Conservation (phyloP, 2,329 filamentous ascomycete genomes). For the Monosporascus cannonballus region DNA sequence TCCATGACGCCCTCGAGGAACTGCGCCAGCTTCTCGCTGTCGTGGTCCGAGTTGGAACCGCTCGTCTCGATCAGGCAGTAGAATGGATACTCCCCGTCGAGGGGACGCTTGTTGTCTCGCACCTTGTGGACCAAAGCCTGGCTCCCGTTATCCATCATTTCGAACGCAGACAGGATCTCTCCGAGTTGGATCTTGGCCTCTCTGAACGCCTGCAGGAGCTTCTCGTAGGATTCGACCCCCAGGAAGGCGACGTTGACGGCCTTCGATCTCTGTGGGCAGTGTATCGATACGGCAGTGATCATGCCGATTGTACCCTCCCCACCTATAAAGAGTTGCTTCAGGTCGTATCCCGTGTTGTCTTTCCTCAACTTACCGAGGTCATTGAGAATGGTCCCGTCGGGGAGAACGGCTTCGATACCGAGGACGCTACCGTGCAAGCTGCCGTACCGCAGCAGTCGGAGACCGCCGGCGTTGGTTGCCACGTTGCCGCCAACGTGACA, state of each 20-base stretch:
- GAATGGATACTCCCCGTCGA: constrained; percentile 82
- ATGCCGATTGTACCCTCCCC: constrained; percentile 93
- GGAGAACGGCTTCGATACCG: constrained; percentile 86
- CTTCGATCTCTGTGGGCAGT: constrained; percentile 80
- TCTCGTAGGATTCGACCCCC: constrained; percentile 82
- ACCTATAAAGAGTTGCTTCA: constrained; percentile 75
- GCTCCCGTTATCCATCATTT: constrained; percentile 86
- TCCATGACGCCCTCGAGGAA: constrained; percentile 93
- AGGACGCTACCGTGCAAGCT: constrained; percentile 90
- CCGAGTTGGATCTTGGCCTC: constrained; percentile 86
- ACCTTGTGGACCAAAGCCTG: constrained; percentile 72
- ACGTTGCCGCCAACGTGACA: constrained; percentile 97
- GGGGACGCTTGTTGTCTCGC: constrained; percentile 69
- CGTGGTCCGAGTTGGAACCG: constrained; percentile 89
- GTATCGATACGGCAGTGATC: constrained; percentile 82
- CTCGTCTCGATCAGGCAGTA: constrained; percentile 97
- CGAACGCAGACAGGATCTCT: constrained; percentile 95
- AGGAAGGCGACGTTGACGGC: constrained; percentile 95
- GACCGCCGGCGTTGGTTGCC: constrained; percentile 88
- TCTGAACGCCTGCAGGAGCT: constrained; percentile 78
- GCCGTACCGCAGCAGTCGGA: constrained; percentile 85
- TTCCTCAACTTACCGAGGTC: constrained; percentile 85
- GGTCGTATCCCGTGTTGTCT: constrained; percentile 97
- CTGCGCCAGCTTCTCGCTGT: constrained; percentile 80
- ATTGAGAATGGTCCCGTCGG: constrained; percentile 86